Conservation (phyloP, 345 rosid species). For the Brassica nigra region DNA sequence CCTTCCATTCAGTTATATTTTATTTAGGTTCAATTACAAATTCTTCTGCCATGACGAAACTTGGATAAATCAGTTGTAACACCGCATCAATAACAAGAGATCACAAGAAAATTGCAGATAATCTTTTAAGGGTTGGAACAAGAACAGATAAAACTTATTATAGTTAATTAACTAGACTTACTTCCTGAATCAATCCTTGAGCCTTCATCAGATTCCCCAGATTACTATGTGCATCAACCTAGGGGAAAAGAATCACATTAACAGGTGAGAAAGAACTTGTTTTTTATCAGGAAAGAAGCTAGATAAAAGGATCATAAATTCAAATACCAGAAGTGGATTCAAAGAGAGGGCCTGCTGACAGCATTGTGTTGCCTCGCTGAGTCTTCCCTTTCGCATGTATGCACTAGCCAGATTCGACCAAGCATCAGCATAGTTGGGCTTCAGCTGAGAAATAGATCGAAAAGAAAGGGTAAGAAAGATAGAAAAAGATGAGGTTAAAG, state of each 20-base stretch:
- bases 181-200: slow-evolving; percentile 93
- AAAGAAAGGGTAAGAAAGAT: not conserved
- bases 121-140: slow-evolving; percentile 26
- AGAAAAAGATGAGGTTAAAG: not conserved
- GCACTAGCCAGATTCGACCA: slow-evolving; percentile 99
- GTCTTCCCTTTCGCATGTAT: slow-evolving; percentile 94
- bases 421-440: slow-evolving; percentile 96
- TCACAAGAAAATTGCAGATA: slow-evolving; percentile 28
- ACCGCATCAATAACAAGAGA: slow-evolving; percentile 6
- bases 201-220: slow-evolving; percentile 95
- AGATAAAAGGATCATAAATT: slow-evolving; percentile 1
- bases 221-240: slow-evolving; percentile 98
- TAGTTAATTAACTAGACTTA: slow-evolving; percentile 48
- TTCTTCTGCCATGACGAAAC: slow-evolving; percentile 12
- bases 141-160: not conserved
- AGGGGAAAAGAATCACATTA: slow-evolving; percentile 23
- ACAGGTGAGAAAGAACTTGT: not conserved
- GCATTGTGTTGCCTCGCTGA: slow-evolving; percentile 92
- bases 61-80: slow-evolving; percentile 9
- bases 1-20: slow-evolving; percentile 24
- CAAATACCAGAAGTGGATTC: slow-evolving; percentile 83
- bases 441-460: slow-evolving; percentile 57
- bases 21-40: slow-evolving; percentile 8
- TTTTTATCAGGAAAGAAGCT: not conserved
- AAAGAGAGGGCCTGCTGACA: slow-evolving; percentile 91